Evolutionary conservation across 2,329 filamentous ascomycete species (phyloP).

Genomic region (Thermothelomyces thermophilus): DNA sequence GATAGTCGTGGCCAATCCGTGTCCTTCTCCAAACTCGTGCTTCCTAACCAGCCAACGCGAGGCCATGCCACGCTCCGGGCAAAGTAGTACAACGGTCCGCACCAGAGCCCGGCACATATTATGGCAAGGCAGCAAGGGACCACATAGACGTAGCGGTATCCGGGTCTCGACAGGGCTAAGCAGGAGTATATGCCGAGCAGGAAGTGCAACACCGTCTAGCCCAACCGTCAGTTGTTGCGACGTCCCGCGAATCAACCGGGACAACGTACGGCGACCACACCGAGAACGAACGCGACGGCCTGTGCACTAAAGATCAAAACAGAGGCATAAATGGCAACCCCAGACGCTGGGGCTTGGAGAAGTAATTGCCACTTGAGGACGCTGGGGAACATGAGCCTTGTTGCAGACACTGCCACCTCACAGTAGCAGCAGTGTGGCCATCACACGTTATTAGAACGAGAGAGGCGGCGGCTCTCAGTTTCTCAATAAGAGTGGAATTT

Average conservation of each 20-base stretch:
- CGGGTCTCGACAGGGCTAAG: slow-evolving; percentile 8
- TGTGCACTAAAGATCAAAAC: slow-evolving; percentile 19
- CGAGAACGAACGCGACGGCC: slow-evolving; percentile 19
- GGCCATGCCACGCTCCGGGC: slow-evolving; percentile 7
- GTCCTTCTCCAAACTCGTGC: background rate
- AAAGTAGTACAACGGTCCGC: slow-evolving; percentile 19
- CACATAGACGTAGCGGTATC: slow-evolving; percentile 14
- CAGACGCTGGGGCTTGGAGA: slow-evolving; percentile 18
- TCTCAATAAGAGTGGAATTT: background rate
- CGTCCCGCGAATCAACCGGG: background rate
- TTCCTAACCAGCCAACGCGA: background rate
- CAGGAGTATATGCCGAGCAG: slow-evolving; percentile 21
- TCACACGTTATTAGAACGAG: background rate
- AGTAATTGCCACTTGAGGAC: slow-evolving; percentile 22
- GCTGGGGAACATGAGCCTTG: background rate
- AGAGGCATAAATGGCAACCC: slow-evolving; percentile 21
- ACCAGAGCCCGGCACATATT: slow-evolving; percentile 18
- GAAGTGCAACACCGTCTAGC: slow-evolving; percentile 20
- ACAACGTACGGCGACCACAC: slow-evolving; percentile 20
- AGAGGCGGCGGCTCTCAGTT: no score
- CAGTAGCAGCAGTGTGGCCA: background rate
- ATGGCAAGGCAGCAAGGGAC: slow-evolving; percentile 10
- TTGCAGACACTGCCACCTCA: slow-evolving; percentile 3
- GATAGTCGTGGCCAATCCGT: slow-evolving; percentile 1
- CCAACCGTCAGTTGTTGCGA: background rate